Base-by-base conservation (phyloP, 2,329 filamentous ascomycete genomes). In the Colletotrichum cordylinicola region DNA sequence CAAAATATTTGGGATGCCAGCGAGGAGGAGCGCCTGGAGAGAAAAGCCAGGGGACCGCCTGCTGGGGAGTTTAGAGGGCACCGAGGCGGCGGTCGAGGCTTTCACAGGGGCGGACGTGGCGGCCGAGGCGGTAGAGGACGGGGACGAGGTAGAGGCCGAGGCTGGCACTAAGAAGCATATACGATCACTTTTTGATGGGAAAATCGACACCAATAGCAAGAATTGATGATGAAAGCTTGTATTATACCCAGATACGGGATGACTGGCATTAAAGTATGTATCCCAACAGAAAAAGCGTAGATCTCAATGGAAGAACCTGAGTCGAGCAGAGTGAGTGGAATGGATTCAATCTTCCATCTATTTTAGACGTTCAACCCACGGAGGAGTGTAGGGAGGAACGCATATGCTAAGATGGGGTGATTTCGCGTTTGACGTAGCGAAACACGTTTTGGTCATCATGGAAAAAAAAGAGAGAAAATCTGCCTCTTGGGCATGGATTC, bases 1-100 rank as follows among this genome's bases (percentile, higher is more conserved):
- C 86, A 91, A 8, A 98, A 98, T 82, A 88, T 93, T 12, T 98
- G 92, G 87, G 89, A 94, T 79, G 91, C 94, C 3, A 92, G 86
- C n/a, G 90, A 93, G 4, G 92, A 95, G 80, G 94, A 98, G 82
- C 90, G 92, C 67, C 85, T 86, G 16, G 87, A 88, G 75, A 89
- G 93, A 74, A 90, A 89, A 82, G 85, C 82, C n/a, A 86, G 83
- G 27, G 93, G 92, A 0, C 93, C 93, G 15, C 85, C 88, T 24
- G 85, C 86, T 3, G 83, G 77, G 55, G 75, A 80, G 78, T 80
- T 78, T 29, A 77, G 82, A 18, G 79, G 84, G 16, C 81, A 85
- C 6, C 74, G 84, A 7, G 80, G 84, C 21, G 80, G 84, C 15
- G 82, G 86, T 0, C 79, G 85, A 16, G 80, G 84, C 12, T 75